These are phyloP conservation scores for Anthoceros angustus DNA, from an alignment of 225 moss, liverwort and hornwort species.

Conservation along the genomic window DNA sequence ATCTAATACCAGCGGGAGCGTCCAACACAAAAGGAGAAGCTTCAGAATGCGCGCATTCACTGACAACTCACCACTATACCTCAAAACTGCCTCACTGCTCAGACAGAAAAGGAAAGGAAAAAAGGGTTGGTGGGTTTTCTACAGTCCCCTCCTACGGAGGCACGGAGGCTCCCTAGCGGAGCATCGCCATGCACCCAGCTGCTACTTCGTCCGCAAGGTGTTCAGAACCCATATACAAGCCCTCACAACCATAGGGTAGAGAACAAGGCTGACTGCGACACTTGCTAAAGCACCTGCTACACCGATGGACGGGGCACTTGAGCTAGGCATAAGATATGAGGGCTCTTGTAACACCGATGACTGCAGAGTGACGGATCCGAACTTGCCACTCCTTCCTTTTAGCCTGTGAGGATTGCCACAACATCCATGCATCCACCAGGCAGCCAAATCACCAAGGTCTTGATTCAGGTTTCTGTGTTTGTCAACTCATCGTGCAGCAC, in stretches of 20 bases:
- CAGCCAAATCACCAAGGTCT: slow-evolving; percentile 11
- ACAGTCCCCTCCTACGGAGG: background rate
- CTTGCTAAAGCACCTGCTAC: slow-evolving; percentile 17
- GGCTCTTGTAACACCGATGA: slow-evolving; percentile 32
- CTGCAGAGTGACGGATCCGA: slow-evolving; percentile 25
- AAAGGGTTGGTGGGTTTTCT: too few species aligned
- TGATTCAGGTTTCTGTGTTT: background rate
- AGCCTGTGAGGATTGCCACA: slow-evolving; percentile 42
- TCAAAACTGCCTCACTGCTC: background rate
- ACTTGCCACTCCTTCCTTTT: slow-evolving; percentile 28
- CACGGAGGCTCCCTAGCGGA: background rate
- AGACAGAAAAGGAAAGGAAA: background rate
- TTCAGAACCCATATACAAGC: background rate
- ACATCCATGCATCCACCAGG: slow-evolving; percentile 30
- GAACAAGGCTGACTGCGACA: background rate
- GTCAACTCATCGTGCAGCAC: background rate
- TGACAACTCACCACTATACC: background rate
- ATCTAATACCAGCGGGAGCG: slow-evolving; percentile 19
- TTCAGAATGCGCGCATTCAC: slow-evolving; percentile 24
- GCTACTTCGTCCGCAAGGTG: background rate
- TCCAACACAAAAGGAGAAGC: slow-evolving; percentile 19
- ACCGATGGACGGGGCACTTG: slow-evolving; percentile 14
- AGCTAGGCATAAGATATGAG: slow-evolving; percentile 18
- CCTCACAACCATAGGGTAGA: background rate
- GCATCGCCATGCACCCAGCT: background rate